Base-by-base conservation (phyloP, 208 protist species). In the Trypanosoma boissoni region DNA sequence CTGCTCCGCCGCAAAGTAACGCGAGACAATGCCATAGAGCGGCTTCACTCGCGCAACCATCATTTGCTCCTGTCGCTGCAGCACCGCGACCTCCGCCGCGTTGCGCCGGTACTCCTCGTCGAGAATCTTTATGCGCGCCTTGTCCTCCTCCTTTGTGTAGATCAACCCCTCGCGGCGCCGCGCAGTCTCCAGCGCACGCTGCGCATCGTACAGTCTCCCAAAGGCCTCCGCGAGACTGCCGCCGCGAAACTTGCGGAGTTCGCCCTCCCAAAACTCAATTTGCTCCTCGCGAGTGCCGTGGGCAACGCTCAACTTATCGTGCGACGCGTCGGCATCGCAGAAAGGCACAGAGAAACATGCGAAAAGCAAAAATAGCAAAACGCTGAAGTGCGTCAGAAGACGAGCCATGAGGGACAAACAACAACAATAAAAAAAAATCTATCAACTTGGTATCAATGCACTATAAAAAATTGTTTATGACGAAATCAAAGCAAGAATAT, bases 31-130 rank as follows among this genome's bases (percentile, higher is more conserved):
- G 24, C 90, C 90, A 54, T 96, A 91, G 6, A 96, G 77, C 3
- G 86, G 90, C 64, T 94, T 94, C 53, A 96, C 57, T 57, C 88
- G 86, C 2, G 68, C 64, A 39, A 94, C 36, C 70, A 96, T 82
- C 53, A 78, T 76, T 1, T 72, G 58, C 61, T 94, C 86, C 66
- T 84, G 58, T 50, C 70, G 42, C 45, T 80, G 60, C 2, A 94
- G 49, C n/a, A 59, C 20, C 26, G 78, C 58, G 12, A 96, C 51
- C 37, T 80, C 76, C 8, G 72, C 53, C 23, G 86, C 36, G 5
- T 68, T 72, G 12, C 51, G 12, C 24, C 72, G 58, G 57, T 79
- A 81, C 36, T 88, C 80, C 56, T 86, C 85, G 39, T 94, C 86
- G 2, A 94, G 70, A 12, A 78, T n/a, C n/a, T 76, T 70, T 23